phyloP scores from a whole-genome alignment of 208 protist species.

The Leishmania mexicana region DNA sequence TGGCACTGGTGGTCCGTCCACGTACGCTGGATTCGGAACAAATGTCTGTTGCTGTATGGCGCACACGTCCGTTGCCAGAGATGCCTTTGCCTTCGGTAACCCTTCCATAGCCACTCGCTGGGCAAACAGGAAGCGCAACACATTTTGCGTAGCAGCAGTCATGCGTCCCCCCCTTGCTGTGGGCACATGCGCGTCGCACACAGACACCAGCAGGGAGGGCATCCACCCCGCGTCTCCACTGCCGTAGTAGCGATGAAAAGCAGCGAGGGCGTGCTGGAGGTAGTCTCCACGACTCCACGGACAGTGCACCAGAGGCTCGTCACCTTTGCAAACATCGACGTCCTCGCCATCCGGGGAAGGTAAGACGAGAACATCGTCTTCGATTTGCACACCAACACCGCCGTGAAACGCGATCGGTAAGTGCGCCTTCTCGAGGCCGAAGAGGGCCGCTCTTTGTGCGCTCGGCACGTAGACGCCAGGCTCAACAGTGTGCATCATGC shows the following conservation, averaged over 20 bases:
- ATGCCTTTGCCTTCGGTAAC: constrained; percentile 11
- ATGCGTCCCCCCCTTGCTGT: no score
- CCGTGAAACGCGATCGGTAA: constrained; percentile 24
- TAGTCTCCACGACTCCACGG: constrained; percentile 22
- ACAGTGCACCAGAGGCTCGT: neutral
- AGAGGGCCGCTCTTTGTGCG: constrained; percentile 12
- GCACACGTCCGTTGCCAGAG: constrained; percentile 17
- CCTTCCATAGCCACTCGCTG: constrained; percentile 48
- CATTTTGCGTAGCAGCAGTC: constrained; percentile 13
- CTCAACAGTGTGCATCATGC: constrained; percentile 76
- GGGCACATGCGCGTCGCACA: constrained; percentile 6
- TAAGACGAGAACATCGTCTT: constrained; percentile 65
- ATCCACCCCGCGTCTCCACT: neutral
- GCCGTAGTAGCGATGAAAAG: constrained; percentile 21
- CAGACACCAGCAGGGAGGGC: neutral
- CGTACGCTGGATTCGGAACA: constrained; percentile 16
- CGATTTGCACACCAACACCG: constrained; percentile 54
- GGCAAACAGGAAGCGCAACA: constrained; percentile 38
- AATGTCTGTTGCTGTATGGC: constrained; percentile 5
- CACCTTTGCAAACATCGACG: neutral
- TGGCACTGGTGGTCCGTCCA: constrained; percentile 1
- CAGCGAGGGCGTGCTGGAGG: constrained; percentile 34
- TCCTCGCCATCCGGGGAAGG: constrained; percentile 15
- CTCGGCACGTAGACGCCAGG: constrained; percentile 62
- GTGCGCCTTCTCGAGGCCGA: constrained; percentile 14